Evolutionary conservation across 805 yeast genomes (phyloP), one percentile per base, ranked within the genome.

Genomic region (Saccharomycopsis capsularis): DNA sequence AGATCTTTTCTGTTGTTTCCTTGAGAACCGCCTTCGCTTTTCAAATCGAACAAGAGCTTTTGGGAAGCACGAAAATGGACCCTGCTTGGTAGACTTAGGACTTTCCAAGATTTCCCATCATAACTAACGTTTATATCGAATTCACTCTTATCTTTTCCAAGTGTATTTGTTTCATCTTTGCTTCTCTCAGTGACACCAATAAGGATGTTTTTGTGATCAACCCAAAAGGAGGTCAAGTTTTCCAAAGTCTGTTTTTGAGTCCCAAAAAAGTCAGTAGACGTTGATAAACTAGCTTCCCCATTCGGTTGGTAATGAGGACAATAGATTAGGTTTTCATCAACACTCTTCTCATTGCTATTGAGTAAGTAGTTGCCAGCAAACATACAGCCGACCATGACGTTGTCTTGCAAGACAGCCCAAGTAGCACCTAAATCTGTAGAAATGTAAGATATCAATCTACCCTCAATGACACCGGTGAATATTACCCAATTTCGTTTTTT

Each of bases 371-470:
- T 39, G 34, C 9, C 16, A 13, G 44, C 44, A 48, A 48, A 48
- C 23, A 43, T n/a, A 34, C 52, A 48, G 9, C 40, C 34, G 1
- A n/a, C 9, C 35, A 23, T 29, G 3, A 50, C 43, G 30, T 49
- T 49, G 13, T 43, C 50, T 29, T 47, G 47, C 6, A 52, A 38
- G 32, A 52, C 42, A n/a, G 36, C 24, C 55, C 55, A 52, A 18
- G 24, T 40, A 11, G 18, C 2, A 2, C 55, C 55, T 21, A 44
- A 38, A 45, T 52, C 52, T 16, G 52, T 46, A 13, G 48, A 42
- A 27, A 52, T 49, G 25, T 47, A 52, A 22, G 52, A 48, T 7
- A 46, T 25, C 2, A 43, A n/a, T 2, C 41, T 11, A 3, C 29
- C 43, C 3, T 43, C 38, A 11, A 11, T 36, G 15, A 32, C 42